A percentile compares a stretch with the other conserved stretches of the same genome.
Conservation (phyloP, 805 yeast species). For the Aciculoconidium aculeatum region DNA sequence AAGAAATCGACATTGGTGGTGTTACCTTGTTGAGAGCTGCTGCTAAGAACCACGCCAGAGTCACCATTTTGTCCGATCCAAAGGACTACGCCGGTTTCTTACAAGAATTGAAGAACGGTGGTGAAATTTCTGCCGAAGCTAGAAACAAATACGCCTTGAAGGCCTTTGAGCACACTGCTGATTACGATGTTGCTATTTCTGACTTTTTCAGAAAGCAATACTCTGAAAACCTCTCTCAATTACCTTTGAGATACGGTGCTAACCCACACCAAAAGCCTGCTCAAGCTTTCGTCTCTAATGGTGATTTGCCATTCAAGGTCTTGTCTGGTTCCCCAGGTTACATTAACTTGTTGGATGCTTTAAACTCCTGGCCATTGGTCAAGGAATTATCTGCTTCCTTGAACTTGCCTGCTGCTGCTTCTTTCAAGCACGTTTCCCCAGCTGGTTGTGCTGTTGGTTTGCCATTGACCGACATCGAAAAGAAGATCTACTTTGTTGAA, state of each 20-base stretch:
- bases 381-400: constrained; percentile 92
- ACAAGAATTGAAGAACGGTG: constrained; percentile 61
- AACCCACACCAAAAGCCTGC: constrained; percentile 99
- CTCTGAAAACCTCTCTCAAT: constrained; percentile 81
- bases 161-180: constrained; percentile 98
- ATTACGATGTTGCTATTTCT: constrained; percentile 90
- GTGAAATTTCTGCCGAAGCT: constrained; percentile 66
- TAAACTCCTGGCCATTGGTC: constrained; percentile 98
- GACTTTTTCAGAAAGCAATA: constrained; percentile 98
- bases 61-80: constrained; percentile 93
- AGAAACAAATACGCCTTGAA: constrained; percentile 86
- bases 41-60: constrained; percentile 96
- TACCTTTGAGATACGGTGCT: constrained; percentile 96
- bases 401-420: constrained; percentile 97
- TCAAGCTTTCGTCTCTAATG: constrained; percentile 85
- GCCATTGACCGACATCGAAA: constrained; percentile 86
- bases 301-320: constrained; percentile 90
- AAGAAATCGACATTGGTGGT: constrained; percentile 96
- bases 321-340: constrained; percentile 95
- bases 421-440: constrained; percentile 97
- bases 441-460: constrained; percentile 98
- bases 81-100: constrained; percentile 84
- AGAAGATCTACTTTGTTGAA: constrained; percentile 90
- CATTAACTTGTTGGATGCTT: constrained; percentile 92
- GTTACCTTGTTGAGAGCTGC: constrained; percentile 97